phyloP scores from a whole-genome alignment of 768 basidiomycete genomes.

The Melanogaster broomeanus region DNA sequence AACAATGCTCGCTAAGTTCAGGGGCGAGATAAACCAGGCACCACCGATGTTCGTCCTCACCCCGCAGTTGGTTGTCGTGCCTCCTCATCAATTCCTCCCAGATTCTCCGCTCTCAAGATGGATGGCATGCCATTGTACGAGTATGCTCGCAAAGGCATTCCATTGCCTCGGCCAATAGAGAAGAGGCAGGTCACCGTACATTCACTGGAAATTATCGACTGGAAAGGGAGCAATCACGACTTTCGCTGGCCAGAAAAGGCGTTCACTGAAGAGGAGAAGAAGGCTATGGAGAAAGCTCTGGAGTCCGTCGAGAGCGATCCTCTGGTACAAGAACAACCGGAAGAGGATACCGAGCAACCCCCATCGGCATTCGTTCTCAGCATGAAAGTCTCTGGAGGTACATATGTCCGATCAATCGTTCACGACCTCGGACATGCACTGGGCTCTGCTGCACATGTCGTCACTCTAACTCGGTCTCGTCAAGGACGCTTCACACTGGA shows the following conservation, averaged over 20 bases:
- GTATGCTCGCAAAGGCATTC: slow-evolving; percentile 88
- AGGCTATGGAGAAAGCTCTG: slow-evolving; percentile 67
- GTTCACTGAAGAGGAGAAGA: slow-evolving; percentile 68
- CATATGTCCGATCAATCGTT: slow-evolving; percentile 94
- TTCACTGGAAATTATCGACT: slow-evolving; percentile 75
- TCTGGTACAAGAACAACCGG: slow-evolving; percentile 36
- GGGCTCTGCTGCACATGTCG: slow-evolving; percentile 91
- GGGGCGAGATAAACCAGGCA: slow-evolving; percentile 85
- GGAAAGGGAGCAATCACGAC: slow-evolving; percentile 73
- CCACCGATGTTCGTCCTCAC: slow-evolving; percentile 77
- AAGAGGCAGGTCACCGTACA: slow-evolving; percentile 81
- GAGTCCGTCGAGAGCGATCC: slow-evolving; percentile 45
- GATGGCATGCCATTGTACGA: slow-evolving; percentile 95
- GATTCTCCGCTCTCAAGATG: slow-evolving; percentile 99
- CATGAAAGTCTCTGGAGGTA: slow-evolving; percentile 95
- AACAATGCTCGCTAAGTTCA: slow-evolving; percentile 65
- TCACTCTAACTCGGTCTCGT: slow-evolving; percentile 83
- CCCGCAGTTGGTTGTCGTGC: background rate
- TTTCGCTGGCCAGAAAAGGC: slow-evolving; percentile 77
- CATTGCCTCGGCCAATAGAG: slow-evolving; percentile 94
- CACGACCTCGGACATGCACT: slow-evolving; percentile 88
- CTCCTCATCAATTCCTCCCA: slow-evolving; percentile 33
- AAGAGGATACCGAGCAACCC: slow-evolving; percentile 33
- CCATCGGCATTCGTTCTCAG: slow-evolving; percentile 84
- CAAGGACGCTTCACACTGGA: slow-evolving; percentile 79